Evolutionary conservation across 164 flowering plant species (phyloP).

Genomic region (Saururus chinensis): DNA sequence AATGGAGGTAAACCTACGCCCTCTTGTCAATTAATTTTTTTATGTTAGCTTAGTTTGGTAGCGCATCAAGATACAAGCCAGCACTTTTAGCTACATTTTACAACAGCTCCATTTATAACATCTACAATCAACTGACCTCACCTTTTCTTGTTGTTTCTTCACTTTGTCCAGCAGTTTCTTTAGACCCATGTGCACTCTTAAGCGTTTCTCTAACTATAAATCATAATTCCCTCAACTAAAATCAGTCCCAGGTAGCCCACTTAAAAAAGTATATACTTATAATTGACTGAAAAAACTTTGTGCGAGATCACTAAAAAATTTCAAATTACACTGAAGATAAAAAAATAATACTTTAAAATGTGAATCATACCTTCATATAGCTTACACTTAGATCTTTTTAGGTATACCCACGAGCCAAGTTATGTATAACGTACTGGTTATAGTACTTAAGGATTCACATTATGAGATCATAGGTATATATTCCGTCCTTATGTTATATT

Average conservation of each 20-base stretch:
- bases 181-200: slow-evolving; percentile 81
- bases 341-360: background rate
- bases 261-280: background rate
- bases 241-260: background rate
- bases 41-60: too few species aligned
- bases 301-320: background rate
- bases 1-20: too few species aligned
- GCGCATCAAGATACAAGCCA: slow-evolving; percentile 44
- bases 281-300: too few species aligned
- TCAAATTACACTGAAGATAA: too few species aligned
- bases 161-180: slow-evolving; percentile 82
- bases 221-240: background rate
- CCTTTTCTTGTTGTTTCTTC: slow-evolving; percentile 90
- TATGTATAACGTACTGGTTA: slow-evolving; percentile 92
- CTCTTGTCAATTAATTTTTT: too few species aligned
- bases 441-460: slow-evolving; percentile 96
- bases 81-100: slow-evolving; percentile 71
- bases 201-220: slow-evolving; percentile 58
- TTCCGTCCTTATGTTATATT: slow-evolving; percentile 73
- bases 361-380: slow-evolving; percentile 67
- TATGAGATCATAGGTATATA: slow-evolving; percentile 74
- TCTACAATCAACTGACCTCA: slow-evolving; percentile 12
- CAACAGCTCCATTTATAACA: slow-evolving; percentile 17
- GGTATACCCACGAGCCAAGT: slow-evolving; percentile 88
- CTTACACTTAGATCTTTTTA: slow-evolving; percentile 91